A percentile compares a stretch with the other conserved stretches of the same genome.
phyloP scores from a whole-genome alignment of 805 yeast genomes.

The Yarrowia bubula region DNA sequence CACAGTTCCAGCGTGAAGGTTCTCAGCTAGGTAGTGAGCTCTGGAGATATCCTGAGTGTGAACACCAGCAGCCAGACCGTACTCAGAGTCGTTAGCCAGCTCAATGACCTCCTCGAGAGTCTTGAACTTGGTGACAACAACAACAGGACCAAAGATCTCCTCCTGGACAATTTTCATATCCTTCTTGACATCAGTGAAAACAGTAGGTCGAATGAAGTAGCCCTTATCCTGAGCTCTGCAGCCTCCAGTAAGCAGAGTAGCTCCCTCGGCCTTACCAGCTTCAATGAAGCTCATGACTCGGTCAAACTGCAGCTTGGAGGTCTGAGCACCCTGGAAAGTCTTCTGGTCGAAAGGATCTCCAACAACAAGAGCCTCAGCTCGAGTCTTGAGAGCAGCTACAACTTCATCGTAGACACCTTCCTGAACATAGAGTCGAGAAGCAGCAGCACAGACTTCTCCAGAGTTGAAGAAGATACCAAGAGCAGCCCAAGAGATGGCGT shows the following conservation, averaged over 20 bases:
- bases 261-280: constrained; percentile 79
- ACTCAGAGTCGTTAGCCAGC: constrained; percentile 68
- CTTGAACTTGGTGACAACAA: constrained; percentile 60
- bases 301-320: constrained; percentile 70
- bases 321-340: constrained; percentile 86
- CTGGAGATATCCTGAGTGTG: constrained; percentile 65
- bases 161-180: constrained; percentile 66
- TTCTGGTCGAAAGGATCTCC: constrained; percentile 80
- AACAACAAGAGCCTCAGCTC: constrained; percentile 52
- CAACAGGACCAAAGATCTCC: constrained; percentile 89
- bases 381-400: constrained; percentile 53
- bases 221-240: constrained; percentile 54
- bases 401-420: constrained; percentile 76
- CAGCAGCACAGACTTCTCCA: constrained; percentile 96
- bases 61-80: constrained; percentile 81
- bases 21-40: constrained; percentile 63
- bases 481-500: constrained; percentile 70
- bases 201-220: constrained; percentile 69
- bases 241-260: constrained; percentile 78
- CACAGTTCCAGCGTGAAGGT: constrained; percentile 63
- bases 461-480: constrained; percentile 85
- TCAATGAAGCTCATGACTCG: constrained; percentile 73
- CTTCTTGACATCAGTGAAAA: constrained; percentile 67
- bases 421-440: constrained; percentile 86
- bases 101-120: constrained; percentile 65